Conservation (phyloP, 2,329 filamentous ascomycete genomes). For the Eutypa lata region DNA sequence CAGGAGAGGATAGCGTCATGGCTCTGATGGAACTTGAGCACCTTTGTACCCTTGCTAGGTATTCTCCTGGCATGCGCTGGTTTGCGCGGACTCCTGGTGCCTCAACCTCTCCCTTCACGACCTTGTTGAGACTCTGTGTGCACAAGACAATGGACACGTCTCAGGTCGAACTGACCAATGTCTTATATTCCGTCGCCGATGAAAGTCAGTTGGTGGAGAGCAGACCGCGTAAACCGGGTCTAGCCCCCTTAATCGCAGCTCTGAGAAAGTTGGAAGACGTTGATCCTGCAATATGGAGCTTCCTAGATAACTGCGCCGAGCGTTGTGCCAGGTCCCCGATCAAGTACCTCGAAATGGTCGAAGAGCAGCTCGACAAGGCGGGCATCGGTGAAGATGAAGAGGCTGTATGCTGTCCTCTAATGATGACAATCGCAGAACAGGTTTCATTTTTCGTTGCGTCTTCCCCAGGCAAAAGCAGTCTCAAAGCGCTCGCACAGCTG, state of each 20-base stretch:
- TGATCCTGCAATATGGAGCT: constrained; percentile 53
- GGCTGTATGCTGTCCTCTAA: constrained; percentile 56
- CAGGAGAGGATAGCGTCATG: constrained; percentile 50
- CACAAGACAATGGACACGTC: constrained; percentile 46
- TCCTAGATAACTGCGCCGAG: constrained; percentile 79
- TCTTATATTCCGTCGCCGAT: constrained; percentile 58
- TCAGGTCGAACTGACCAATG: constrained; percentile 47
- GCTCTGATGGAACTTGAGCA: constrained; percentile 75
- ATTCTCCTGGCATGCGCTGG: constrained; percentile 85
- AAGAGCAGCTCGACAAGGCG: constrained; percentile 31
- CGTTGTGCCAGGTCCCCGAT: constrained; percentile 74
- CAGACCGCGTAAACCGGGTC: constrained; percentile 34
- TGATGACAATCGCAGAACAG: constrained; percentile 73
- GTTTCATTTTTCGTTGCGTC: constrained; percentile 64
- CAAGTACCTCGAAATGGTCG: constrained; percentile 74
- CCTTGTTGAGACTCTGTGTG: constrained; percentile 59
- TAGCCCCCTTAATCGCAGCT: constrained; percentile 45
- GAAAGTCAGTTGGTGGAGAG: constrained; percentile 66
- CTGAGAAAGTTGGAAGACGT: constrained; percentile 30
- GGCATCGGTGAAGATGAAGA: constrained; percentile 24
- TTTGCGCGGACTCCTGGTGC: constrained; percentile 71
- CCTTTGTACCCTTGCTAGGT: constrained; percentile 73
- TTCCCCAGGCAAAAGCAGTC: constrained; percentile 36
- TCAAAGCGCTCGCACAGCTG: constrained; percentile 53
- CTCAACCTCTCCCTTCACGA: constrained; percentile 67